Conservation (phyloP, 441 rosid species). For the Pelargonium fulgidum region DNA sequence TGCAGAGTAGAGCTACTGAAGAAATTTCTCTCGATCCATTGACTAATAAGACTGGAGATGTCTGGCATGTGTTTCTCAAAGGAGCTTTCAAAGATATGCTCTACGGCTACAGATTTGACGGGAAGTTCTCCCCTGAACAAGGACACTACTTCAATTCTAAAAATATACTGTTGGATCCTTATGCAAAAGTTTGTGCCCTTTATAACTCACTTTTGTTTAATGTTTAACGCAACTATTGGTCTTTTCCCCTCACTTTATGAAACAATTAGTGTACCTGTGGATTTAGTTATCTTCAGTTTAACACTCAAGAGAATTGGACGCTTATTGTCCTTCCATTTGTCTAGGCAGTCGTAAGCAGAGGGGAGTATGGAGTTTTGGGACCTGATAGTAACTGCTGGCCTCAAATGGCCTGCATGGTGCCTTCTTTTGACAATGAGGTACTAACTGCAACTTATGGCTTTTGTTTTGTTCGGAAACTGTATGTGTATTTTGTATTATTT, state of each 20-base stretch:
- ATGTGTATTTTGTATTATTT: neutral
- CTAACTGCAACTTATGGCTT: neutral
- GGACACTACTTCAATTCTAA: conserved; percentile 63
- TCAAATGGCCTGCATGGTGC: conserved; percentile 86
- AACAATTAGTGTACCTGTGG: neutral
- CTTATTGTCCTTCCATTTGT: conserved; percentile 22
- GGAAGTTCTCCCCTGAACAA: conserved; percentile 54
- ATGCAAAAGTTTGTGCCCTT: conserved; percentile 53
- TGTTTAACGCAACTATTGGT: neutral
- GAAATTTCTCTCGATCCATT: conserved; percentile 61
- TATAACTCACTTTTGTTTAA: conserved; percentile 7
- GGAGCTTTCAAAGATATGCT: conserved; percentile 70
- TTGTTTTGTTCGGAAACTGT: neutral
- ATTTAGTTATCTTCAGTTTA: neutral
- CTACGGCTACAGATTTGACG: conserved; percentile 75
- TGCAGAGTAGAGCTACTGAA: conserved; percentile 67
- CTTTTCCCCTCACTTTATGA: neutral
- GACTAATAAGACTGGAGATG: conserved; percentile 62
- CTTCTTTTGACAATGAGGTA: conserved; percentile 75
- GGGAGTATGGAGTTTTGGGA: conserved; percentile 65
- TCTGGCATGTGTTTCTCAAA: conserved; percentile 75
- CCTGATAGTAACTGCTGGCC: conserved; percentile 74
- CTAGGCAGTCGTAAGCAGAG: conserved; percentile 83
- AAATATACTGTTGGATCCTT: conserved; percentile 71
- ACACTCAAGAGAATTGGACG: neutral